Evolutionary conservation across 2,329 filamentous ascomycete genomes (phyloP), one percentile per base, ranked within the genome.

Genomic region (Fusarium papillatum): DNA sequence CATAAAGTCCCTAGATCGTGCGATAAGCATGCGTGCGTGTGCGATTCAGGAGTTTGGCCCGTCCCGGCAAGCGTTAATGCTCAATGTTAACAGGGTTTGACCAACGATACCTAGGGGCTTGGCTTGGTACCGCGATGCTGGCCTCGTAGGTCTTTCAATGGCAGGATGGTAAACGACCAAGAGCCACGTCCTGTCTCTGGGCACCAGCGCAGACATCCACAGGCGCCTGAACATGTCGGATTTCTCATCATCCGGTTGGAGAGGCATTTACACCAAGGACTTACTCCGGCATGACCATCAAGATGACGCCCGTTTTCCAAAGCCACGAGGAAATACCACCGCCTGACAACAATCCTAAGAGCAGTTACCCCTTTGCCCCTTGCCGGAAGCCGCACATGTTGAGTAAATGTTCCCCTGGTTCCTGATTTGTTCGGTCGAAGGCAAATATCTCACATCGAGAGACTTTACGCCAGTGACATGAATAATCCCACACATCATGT

Each of bases 1-100:
- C 26, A 36, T 38, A 22, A 31, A 62, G 24, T 72, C 53, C n/a
- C 13, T 22, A 22, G 57, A 55, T 55, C 13, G 53, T 50, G 31
- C 29, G 22, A 48, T 55, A 55, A 19, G 43, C 17, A 61, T 11
- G 17, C 22, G 29, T 31, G 29, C 26, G 29, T 31, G 29, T 50
- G 34, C 63, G 66, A 76, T 57, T 76, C 70, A 71, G 62, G 63
- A 53, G 38, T 29, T 34, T 53, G 13, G 50, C 29, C 38, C 50
- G 50, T 62, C 17, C 19, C 5, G 39, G 16, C 29, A 68, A 66
- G 43, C 61, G 68, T 62, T 31, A 38, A 63, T 50, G 60, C 41
- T 19, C 22, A 59, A 16, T n/a, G 29, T 65, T 46, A 62, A 71
- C 24, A 48, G n/a, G 29, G 46, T 62, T 43, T 26, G 22, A 11